phyloP scores from a whole-genome alignment of 768 basidiomycete genomes.

The Agrocybe chaxingu region DNA sequence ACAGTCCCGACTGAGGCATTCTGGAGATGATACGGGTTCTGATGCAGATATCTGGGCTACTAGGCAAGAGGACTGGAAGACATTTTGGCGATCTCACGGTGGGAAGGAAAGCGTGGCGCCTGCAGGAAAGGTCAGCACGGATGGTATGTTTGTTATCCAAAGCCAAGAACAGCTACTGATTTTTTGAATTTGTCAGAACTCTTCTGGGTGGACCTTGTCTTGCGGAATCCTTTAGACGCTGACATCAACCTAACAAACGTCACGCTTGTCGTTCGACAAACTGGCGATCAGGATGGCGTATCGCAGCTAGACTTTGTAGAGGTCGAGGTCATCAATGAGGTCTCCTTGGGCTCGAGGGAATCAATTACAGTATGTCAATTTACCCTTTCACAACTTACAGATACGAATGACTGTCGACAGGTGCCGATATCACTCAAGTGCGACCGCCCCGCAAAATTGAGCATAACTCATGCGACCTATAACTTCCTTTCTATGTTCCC shows the following conservation, averaged over 20 bases:
- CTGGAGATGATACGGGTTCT: constrained; percentile 43
- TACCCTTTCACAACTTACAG: neutral
- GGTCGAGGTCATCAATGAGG: constrained; percentile 58
- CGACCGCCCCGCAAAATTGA: constrained; percentile 46
- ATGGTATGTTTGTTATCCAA: constrained; percentile 42
- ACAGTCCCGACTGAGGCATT: constrained; percentile 56
- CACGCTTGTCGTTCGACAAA: constrained; percentile 50
- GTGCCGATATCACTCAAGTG: constrained; percentile 64
- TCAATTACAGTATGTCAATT: constrained; percentile 51
- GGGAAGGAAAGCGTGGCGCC: constrained; percentile 50
- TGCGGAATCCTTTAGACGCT: constrained; percentile 71
- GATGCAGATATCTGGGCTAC: constrained; percentile 54
- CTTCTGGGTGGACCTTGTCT: constrained; percentile 72
- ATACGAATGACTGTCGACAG: constrained; percentile 23
- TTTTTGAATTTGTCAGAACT: constrained; percentile 41
- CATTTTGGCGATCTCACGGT: constrained; percentile 55
- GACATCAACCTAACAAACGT: constrained; percentile 68
- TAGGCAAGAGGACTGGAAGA: constrained; percentile 63
- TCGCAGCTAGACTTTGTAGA: constrained; percentile 41
- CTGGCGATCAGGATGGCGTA: constrained; percentile 23
- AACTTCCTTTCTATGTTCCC: constrained; percentile 75
- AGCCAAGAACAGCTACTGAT: neutral
- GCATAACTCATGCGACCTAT: constrained; percentile 57
- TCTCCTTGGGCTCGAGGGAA: constrained; percentile 62
- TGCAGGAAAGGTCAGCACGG: constrained; percentile 57